Evolutionary conservation across 2,329 filamentous ascomycete genomes (phyloP).

Genomic region (Venturia carpophila): DNA sequence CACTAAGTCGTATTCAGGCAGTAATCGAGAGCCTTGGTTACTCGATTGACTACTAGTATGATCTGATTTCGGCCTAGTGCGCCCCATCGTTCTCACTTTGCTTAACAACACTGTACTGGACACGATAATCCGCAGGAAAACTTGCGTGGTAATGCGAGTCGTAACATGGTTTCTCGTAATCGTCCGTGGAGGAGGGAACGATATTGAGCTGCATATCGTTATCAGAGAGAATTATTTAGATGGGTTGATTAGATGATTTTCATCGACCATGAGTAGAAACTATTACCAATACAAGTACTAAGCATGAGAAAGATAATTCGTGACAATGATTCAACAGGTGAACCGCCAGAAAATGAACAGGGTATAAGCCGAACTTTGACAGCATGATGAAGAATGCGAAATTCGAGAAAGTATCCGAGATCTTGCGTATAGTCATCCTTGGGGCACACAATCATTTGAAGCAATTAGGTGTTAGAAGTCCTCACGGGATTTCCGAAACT

Average conservation of each 20-base stretch:
- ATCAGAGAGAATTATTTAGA: background rate
- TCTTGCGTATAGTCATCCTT: background rate
- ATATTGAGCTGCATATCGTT: background rate
- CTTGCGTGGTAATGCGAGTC: background rate
- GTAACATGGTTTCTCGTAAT: background rate
- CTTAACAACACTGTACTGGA: too few relatives aligned
- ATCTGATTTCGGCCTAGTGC: too few relatives aligned
- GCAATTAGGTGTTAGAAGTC: background rate
- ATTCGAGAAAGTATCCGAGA: background rate
- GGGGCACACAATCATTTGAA: too few relatives aligned
- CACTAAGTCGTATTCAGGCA: too few relatives aligned
- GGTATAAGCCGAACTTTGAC: background rate
- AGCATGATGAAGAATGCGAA: background rate
- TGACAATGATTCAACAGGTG: background rate
- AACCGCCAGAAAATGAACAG: background rate
- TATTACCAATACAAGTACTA: background rate
- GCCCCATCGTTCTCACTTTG: too few relatives aligned
- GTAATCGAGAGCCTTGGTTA: too few relatives aligned
- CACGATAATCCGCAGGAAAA: too few relatives aligned
- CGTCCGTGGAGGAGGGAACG: background rate
- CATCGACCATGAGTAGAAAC: too few relatives aligned
- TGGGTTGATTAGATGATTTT: background rate
- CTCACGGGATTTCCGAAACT: slow-evolving; percentile 3
- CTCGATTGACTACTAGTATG: too few relatives aligned
- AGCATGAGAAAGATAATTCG: background rate